Evolutionary conservation across 148 eudicot genomes (phyloP).

Genomic region (Nyssa sinensis): DNA sequence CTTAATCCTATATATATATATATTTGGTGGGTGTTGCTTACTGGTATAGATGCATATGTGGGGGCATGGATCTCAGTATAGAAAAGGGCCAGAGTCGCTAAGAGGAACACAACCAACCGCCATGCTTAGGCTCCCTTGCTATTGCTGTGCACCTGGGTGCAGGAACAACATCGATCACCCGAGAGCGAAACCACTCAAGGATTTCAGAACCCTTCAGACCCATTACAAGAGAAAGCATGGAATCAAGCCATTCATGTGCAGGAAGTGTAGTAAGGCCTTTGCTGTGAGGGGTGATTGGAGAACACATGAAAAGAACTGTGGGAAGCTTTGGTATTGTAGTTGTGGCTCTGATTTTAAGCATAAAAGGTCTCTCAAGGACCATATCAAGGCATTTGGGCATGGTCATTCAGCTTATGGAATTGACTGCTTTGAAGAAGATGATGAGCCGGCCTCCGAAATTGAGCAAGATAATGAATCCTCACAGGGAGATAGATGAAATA

Average conservation of each 20-base stretch:
- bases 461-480: conserved; percentile 59
- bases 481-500: conserved; percentile 12
- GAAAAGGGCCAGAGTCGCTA: conserved; percentile 74
- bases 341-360: conserved; percentile 88
- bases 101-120: conserved; percentile 82
- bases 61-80: conserved; percentile 88
- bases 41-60: conserved; percentile 97
- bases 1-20: neutral
- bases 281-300: conserved; percentile 87
- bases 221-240: conserved; percentile 87
- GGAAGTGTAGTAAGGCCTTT: conserved; percentile 76
- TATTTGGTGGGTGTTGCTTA: neutral
- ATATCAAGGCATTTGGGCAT: conserved; percentile 68
- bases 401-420: conserved; percentile 70
- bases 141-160: conserved; percentile 74
- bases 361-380: conserved; percentile 77
- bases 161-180: conserved; percentile 84
- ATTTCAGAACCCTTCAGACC: conserved; percentile 77
- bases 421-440: conserved; percentile 70
- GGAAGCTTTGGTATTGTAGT: conserved; percentile 76
- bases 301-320: conserved; percentile 84
- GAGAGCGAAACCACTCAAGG: conserved; percentile 71
- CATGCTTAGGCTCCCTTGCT: conserved; percentile 81
- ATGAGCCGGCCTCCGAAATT: conserved; percentile 72
- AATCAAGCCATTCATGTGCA: conserved; percentile 67